phyloP scores from a whole-genome alignment of 805 yeast species.

The Yarrowia bubula region DNA sequence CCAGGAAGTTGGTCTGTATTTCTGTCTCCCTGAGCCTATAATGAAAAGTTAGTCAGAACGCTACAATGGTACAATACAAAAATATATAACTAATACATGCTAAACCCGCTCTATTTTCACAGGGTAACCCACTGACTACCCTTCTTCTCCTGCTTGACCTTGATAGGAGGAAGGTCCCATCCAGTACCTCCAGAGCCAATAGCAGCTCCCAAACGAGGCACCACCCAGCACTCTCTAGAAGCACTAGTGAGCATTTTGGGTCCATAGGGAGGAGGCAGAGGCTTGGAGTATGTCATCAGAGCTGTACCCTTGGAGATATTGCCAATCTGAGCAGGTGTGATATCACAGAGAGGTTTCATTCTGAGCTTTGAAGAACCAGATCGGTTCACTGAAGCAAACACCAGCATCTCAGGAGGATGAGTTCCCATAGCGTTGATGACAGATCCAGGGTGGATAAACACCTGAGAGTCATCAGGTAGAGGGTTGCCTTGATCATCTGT shows the following conservation, averaged over 20 bases:
- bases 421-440: slow-evolving; percentile 59
- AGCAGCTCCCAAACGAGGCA: slow-evolving; percentile 84
- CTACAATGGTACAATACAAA: background rate
- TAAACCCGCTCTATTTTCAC: background rate
- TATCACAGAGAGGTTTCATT: slow-evolving; percentile 73
- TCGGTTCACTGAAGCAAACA: slow-evolving; percentile 52
- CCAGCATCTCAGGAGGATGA: slow-evolving; percentile 75
- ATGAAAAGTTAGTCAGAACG: background rate
- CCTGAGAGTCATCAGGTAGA: slow-evolving; percentile 50
- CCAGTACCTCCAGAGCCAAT: slow-evolving; percentile 82
- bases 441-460: slow-evolving; percentile 79
- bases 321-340: slow-evolving; percentile 70
- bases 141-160: slow-evolving; percentile 67
- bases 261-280: slow-evolving; percentile 85
- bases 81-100: background rate
- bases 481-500: slow-evolving; percentile 41
- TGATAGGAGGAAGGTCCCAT: slow-evolving; percentile 84
- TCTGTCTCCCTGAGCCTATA: no score
- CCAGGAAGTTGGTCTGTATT: no score
- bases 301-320: slow-evolving; percentile 73
- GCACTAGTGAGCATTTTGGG: slow-evolving; percentile 65
- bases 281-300: slow-evolving; percentile 81
- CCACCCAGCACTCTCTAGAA: slow-evolving; percentile 82
- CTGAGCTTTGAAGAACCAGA: slow-evolving; percentile 44
- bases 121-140: slow-evolving; percentile 62